Evolutionary conservation across 2,329 filamentous ascomycete species (phyloP), one percentile per base, ranked within the genome.

Genomic region (Ascochyta rabiei): DNA sequence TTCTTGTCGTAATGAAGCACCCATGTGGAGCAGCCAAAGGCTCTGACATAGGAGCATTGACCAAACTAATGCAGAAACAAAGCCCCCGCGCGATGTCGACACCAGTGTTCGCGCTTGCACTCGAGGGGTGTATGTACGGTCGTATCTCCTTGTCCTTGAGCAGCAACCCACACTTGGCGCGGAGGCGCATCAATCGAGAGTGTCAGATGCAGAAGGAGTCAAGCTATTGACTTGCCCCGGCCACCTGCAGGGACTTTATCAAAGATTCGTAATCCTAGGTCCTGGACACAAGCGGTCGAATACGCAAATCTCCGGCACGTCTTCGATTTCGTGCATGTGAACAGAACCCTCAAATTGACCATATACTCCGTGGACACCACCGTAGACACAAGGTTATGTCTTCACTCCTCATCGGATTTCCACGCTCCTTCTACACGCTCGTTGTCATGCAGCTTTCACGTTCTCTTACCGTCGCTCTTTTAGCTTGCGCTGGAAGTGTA

Each of bases 361-460:
- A 39, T 39, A 39, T 23, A 39, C 35, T 23, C n/a, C 18, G 19
- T 39, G 12, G 19, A 16, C 15, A 12, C 35, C 35, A 23, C 35
- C 5, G 19, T 23, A 23, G 35, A 39, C 10, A 18, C 19, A 6
- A 30, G 13, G 8, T 12, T 23, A 10, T 18, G 12, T 39, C 35
- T 15, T 39, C 35, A 19, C 8, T 23, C 35, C 12, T 28, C 39
- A 42, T 19, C 23, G 24, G 30, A 28, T 43, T 39, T 41, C 46
- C 24, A 16, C 21, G n/a, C 39, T 33, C 42, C 45, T 41, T 43
- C 30, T 38, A 56, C 50, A 28, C 46, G 45, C 28, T 48, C 15
- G 30, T 38, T 45, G 60, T 28, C 6, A 60, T 62, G 56, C 33
- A 56, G 19, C 53, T 37, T 43, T 43, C 48, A 53, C 12, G 40